A percentile compares a stretch with the other conserved stretches of the same genome.
Evolutionary conservation across 768 basidiomycete genomes (phyloP).

Genomic region (Tulasnella sp.): DNA sequence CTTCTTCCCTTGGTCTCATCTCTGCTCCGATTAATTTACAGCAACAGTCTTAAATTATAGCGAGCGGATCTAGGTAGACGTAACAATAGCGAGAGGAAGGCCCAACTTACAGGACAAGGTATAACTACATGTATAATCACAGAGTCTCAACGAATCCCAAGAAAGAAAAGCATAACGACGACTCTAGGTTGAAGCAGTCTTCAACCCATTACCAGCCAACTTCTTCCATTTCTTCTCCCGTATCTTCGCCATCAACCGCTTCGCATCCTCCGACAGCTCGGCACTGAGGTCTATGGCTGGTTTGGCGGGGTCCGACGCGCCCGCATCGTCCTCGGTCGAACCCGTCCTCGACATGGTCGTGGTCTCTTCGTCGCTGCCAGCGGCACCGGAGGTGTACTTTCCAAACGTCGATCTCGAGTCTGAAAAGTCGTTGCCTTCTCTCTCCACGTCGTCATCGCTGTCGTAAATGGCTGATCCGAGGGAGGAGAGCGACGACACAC

Average conservation of each 20-base stretch:
- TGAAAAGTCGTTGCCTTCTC: background rate
- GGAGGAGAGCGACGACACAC: background rate
- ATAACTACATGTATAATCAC: background rate
- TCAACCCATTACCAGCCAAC: background rate
- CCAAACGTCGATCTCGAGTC: constrained; percentile 1
- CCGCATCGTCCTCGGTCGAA: background rate
- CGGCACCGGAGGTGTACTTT: background rate
- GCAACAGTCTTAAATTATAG: background rate
- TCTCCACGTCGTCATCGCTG: background rate
- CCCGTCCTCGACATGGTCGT: background rate
- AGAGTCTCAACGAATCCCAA: background rate
- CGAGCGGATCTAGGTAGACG: background rate
- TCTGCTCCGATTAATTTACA: background rate
- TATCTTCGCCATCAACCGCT: background rate
- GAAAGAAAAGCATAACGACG: background rate
- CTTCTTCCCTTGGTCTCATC: background rate
- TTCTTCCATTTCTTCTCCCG: background rate
- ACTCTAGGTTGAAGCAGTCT: background rate
- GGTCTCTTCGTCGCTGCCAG: background rate
- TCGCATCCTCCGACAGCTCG: background rate
- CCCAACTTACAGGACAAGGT: background rate
- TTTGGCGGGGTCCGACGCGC: background rate
- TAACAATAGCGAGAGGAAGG: background rate
- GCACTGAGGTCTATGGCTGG: background rate
- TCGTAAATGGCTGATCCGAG: background rate